Evolutionary conservation across 2,329 filamentous ascomycete species (phyloP).

Genomic region (Trichoderma citrinoviride): DNA sequence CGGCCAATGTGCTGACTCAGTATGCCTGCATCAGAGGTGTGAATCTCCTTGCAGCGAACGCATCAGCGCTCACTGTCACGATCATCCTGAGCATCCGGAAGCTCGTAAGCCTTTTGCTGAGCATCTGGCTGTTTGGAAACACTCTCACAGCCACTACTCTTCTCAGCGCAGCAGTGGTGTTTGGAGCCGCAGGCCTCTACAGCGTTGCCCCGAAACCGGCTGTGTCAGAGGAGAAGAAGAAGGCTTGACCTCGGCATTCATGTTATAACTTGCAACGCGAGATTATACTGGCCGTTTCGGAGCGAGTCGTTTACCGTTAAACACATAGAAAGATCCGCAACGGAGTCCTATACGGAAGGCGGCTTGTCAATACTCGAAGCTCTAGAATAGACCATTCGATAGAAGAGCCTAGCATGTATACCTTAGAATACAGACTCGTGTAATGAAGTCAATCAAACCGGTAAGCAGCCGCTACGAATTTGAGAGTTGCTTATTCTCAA

Average conservation of each 20-base stretch:
- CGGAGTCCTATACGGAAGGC: too few relatives aligned
- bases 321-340: too few relatives aligned
- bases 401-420: too few relatives aligned
- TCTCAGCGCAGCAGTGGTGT: conserved; percentile 79
- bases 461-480: too few relatives aligned
- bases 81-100: conserved; percentile 96
- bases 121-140: conserved; percentile 94
- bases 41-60: conserved; percentile 84
- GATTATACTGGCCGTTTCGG: too few relatives aligned
- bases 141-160: conserved; percentile 72
- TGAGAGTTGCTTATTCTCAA: too few relatives aligned
- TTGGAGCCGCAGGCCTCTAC: conserved; percentile 87
- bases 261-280: background rate
- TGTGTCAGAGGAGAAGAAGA: conserved; percentile 16
- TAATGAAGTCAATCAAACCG: too few relatives aligned
- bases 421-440: too few relatives aligned
- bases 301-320: too few relatives aligned
- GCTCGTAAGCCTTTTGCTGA: conserved; percentile 83
- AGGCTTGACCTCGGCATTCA: background rate
- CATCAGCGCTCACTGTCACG: conserved; percentile 90
- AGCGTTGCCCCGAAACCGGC: conserved; percentile 62
- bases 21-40: conserved; percentile 94
- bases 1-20: conserved; percentile 81
- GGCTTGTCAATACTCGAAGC: too few relatives aligned
- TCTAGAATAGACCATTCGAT: too few relatives aligned